Conservation (phyloP, 2,329 filamentous ascomycete species). For the Aspergillus udagawae region DNA sequence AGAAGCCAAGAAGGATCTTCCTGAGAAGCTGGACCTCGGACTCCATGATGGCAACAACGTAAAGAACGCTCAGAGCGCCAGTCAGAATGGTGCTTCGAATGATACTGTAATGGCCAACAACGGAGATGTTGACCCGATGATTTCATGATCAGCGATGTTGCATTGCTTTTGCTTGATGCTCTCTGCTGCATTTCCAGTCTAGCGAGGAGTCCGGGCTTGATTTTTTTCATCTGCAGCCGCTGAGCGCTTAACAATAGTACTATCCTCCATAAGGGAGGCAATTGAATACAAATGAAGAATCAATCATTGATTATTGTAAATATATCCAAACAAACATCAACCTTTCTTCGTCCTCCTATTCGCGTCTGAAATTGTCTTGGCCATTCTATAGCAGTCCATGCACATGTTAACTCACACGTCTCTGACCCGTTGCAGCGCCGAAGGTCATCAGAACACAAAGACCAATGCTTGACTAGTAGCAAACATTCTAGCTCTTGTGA, state of each 20-base stretch:
- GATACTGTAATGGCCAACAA: slow-evolving; percentile 42
- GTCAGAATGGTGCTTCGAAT: slow-evolving; percentile 29
- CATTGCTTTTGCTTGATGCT: background rate
- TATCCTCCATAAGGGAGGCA: background rate
- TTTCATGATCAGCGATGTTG: slow-evolving; percentile 24
- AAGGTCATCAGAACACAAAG: background rate
- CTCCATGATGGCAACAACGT: slow-evolving; percentile 33
- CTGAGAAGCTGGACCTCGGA: slow-evolving; percentile 43
- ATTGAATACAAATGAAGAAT: background rate
- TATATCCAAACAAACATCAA: background rate
- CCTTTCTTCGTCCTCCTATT: background rate
- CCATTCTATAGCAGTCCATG: background rate
- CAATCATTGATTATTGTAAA: background rate
- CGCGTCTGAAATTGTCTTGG: background rate
- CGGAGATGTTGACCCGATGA: slow-evolving; percentile 39
- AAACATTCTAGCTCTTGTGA: too few relatives aligned
- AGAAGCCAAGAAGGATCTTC: slow-evolving; percentile 44
- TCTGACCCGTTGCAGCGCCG: too few relatives aligned
- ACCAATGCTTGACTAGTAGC: too few relatives aligned
- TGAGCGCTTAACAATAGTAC: background rate
- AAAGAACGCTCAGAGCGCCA: slow-evolving; percentile 12
- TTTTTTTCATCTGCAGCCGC: background rate
- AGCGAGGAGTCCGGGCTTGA: slow-evolving; percentile 17
- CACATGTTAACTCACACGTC: background rate
- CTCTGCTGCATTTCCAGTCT: background rate